Evolutionary conservation across 257 asterid genomes (phyloP).

Genomic region (Marsdenia floribunda): DNA sequence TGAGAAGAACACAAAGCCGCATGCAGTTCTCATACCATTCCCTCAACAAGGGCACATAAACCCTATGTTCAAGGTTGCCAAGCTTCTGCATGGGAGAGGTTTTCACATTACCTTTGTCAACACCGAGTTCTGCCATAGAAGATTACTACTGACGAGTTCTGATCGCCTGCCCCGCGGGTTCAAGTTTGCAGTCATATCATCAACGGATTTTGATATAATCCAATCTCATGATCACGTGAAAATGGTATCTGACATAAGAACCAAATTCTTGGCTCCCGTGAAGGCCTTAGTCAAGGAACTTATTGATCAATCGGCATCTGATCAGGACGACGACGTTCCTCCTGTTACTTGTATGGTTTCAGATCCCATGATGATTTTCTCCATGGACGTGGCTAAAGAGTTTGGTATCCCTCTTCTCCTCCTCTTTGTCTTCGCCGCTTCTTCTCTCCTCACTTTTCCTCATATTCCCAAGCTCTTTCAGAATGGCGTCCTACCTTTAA

Average conservation of each 20-base stretch:
- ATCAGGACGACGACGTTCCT: not conserved
- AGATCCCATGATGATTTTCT: conserved; percentile 22
- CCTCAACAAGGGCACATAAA: conserved; percentile 39
- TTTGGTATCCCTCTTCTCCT: conserved; percentile 16
- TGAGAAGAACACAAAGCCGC: conserved; percentile 8
- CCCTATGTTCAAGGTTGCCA: conserved; percentile 31
- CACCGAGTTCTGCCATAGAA: conserved; percentile 24
- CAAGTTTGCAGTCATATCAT: not conserved
- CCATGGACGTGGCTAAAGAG: conserved; percentile 15
- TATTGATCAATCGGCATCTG: not conserved
- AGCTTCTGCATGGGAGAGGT: conserved; percentile 29
- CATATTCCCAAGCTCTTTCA: conserved; percentile 5
- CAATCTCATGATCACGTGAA: not conserved
- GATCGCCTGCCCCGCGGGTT: not conserved
- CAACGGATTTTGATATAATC: not conserved
- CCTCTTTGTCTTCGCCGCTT: conserved; percentile 11
- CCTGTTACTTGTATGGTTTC: conserved; percentile 18
- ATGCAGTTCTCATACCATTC: conserved; percentile 29
- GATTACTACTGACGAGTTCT: conserved; percentile 15
- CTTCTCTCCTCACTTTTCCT: conserved; percentile 1
- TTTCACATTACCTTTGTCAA: conserved; percentile 31
- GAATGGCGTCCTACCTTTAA: conserved; percentile 2
- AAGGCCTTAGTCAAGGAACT: not conserved
- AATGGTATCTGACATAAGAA: not conserved
- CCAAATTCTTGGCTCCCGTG: not conserved